Percentiles rank a stretch among this genome's conserved stretches.
phyloP scores from a whole-genome alignment of 2,329 filamentous ascomycete genomes.

The Zymoseptoria ardabiliae region DNA sequence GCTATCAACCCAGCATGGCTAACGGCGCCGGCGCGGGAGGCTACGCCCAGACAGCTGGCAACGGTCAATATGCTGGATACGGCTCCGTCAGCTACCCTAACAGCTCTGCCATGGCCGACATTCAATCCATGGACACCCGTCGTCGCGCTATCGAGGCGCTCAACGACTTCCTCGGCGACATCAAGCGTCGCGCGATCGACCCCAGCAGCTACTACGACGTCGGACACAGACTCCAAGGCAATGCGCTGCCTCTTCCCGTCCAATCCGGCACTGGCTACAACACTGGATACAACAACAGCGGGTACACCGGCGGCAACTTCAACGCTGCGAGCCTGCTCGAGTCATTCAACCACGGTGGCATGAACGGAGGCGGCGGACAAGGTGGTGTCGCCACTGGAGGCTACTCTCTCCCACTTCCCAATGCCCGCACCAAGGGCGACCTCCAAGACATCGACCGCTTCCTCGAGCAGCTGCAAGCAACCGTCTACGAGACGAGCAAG shows the following conservation, averaged over 20 bases:
- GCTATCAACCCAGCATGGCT: constrained; percentile 25
- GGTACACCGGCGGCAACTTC: constrained; percentile 23
- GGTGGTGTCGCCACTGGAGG: constrained; percentile 60
- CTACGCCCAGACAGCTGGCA: constrained; percentile 21
- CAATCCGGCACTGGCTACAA: constrained; percentile 31
- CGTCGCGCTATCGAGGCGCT: constrained; percentile 77
- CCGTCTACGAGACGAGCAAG: constrained; percentile 80
- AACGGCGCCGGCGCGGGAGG: constrained; percentile 17
- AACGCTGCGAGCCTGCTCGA: constrained; percentile 30
- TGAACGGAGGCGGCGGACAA: constrained; percentile 39
- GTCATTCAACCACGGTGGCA: constrained; percentile 26
- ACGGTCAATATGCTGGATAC: constrained; percentile 31
- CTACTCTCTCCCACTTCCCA: constrained; percentile 84
- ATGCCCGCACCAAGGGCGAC: constrained; percentile 87
- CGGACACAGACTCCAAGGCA: constrained; percentile 74
- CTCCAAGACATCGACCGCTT: constrained; percentile 90
- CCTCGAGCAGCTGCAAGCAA: constrained; percentile 90
- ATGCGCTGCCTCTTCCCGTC: constrained; percentile 44
- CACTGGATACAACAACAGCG: constrained; percentile 30
- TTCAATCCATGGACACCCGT: constrained; percentile 55
- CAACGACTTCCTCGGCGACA: constrained; percentile 88
- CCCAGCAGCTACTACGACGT: constrained; percentile 85
- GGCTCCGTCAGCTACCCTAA: constrained; percentile 42
- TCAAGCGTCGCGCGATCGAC: constrained; percentile 87
- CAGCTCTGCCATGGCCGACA: constrained; percentile 28